These are phyloP conservation scores for Rasamsonia emersonii DNA, from an alignment of 2,329 filamentous ascomycete genomes.

Conservation along the genomic window DNA sequence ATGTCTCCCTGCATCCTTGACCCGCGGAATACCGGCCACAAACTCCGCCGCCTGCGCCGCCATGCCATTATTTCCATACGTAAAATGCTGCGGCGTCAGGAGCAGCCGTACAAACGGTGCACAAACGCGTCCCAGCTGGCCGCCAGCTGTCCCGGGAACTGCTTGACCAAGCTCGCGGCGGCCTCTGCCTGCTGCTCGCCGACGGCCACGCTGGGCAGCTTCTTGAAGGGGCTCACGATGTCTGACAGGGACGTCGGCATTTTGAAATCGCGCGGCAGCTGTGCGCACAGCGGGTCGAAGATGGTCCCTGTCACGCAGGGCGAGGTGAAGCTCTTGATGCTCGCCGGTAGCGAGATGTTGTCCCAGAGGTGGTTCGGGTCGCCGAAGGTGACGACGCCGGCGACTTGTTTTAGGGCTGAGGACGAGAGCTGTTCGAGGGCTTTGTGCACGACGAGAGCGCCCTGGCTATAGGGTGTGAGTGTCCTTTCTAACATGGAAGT, in stretches of 20 bases:
- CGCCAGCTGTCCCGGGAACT: neutral
- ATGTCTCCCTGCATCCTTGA: too few relatives aligned
- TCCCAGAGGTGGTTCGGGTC: conserved; percentile 1
- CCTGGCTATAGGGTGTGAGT: conserved; percentile 1
- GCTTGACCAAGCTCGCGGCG: neutral
- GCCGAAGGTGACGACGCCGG: conserved; percentile 2
- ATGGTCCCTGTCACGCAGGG: conserved; percentile 3
- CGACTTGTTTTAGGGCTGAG: neutral
- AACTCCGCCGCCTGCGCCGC: neutral
- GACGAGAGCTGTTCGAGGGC: conserved; percentile 1
- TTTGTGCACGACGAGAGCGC: conserved; percentile 4
- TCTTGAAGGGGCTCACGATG: neutral
- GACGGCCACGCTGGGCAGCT: neutral
- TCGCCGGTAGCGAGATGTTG: conserved; percentile 1
- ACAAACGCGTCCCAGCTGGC: conserved; percentile 2
- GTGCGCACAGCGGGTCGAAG: conserved; percentile 3
- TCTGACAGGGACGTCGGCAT: conserved; percentile 2
- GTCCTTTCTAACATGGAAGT: neutral
- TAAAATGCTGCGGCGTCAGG: conserved; percentile 2
- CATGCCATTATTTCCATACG: conserved; percentile 1
- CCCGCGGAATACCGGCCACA: neutral
- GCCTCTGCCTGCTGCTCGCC: neutral
- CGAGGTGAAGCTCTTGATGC: conserved; percentile 1
- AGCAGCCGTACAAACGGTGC: conserved; percentile 1
- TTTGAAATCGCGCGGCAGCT: conserved; percentile 1